These are phyloP conservation scores for Citrus trifoliata DNA, from an alignment of 345 rosid species.

Conservation along the genomic window DNA sequence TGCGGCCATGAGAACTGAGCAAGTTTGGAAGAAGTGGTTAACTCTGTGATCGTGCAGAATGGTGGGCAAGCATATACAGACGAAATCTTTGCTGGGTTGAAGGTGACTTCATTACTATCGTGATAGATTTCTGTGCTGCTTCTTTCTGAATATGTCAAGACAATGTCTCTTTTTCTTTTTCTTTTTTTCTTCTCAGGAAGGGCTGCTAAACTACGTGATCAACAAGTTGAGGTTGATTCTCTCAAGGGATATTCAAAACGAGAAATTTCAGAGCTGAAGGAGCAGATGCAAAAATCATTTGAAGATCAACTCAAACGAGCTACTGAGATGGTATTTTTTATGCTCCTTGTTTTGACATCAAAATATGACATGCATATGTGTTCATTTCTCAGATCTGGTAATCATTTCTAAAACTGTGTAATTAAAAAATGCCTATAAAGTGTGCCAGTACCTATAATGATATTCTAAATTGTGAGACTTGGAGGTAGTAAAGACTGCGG, in stretches of 20 bases:
- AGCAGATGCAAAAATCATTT: constrained; percentile 54
- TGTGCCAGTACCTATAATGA: not conserved
- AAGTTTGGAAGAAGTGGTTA: constrained; percentile 65
- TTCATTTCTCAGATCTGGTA: not conserved
- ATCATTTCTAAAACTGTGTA: not conserved
- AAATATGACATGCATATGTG: not conserved
- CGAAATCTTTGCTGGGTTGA: constrained; percentile 62
- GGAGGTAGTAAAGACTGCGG: too few species aligned
- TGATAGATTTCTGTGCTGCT: not conserved
- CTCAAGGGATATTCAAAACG: constrained; percentile 52
- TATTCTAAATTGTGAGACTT: too few species aligned
- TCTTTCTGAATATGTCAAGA: not conserved
- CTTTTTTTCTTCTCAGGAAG: constrained; percentile 46
- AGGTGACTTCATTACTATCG: constrained; percentile 31
- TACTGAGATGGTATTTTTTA: constrained; percentile 52
- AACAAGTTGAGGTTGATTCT: constrained; percentile 57
- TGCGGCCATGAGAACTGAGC: constrained; percentile 45
- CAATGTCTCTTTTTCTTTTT: not conserved
- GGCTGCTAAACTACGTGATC: constrained; percentile 62
- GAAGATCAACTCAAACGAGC: constrained; percentile 62
- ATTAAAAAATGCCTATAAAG: not conserved
- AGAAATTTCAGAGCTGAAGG: constrained; percentile 57
- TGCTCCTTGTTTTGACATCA: too few species aligned
- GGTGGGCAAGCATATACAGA: constrained; percentile 75
- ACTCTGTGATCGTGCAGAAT: constrained; percentile 43